Percentiles rank a stretch among this genome's conserved stretches.
Conservation (phyloP, 2,329 filamentous ascomycete species). For the Beauveria brongniartii region DNA sequence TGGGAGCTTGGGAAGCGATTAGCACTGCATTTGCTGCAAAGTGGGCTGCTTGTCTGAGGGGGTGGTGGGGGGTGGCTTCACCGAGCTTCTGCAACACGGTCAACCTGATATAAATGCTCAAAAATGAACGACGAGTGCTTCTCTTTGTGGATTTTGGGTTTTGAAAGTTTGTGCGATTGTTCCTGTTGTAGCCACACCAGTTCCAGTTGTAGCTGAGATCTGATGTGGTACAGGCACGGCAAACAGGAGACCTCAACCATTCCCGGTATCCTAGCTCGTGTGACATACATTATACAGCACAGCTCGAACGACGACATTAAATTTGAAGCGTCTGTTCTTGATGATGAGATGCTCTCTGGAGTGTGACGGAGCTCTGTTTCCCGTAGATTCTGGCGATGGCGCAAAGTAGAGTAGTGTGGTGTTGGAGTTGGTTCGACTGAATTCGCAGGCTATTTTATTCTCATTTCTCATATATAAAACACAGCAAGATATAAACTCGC, state of each 20-base stretch:
- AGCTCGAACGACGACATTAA: too few relatives aligned
- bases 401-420: not conserved
- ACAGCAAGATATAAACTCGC: not conserved
- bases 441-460: not conserved
- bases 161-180: too few relatives aligned
- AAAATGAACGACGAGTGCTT: not conserved
- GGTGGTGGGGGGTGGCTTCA: constrained; percentile 21
- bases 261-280: too few relatives aligned
- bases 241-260: too few relatives aligned
- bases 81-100: not conserved
- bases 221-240: too few relatives aligned
- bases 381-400: not conserved
- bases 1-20: constrained; percentile 20
- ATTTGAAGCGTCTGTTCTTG: too few relatives aligned
- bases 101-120: not conserved
- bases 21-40: constrained; percentile 22
- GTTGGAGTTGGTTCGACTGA: not conserved
- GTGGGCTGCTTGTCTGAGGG: constrained; percentile 19
- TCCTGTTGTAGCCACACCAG: too few relatives aligned
- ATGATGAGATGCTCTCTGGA: not conserved
- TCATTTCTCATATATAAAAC: constrained; percentile 2
- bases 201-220: too few relatives aligned
- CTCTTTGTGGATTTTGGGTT: too few relatives aligned
- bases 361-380: not conserved
- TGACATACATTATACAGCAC: too few relatives aligned